phyloP scores from a whole-genome alignment of 2,329 filamentous ascomycete species.

The Emmonsiellopsis sp. region DNA sequence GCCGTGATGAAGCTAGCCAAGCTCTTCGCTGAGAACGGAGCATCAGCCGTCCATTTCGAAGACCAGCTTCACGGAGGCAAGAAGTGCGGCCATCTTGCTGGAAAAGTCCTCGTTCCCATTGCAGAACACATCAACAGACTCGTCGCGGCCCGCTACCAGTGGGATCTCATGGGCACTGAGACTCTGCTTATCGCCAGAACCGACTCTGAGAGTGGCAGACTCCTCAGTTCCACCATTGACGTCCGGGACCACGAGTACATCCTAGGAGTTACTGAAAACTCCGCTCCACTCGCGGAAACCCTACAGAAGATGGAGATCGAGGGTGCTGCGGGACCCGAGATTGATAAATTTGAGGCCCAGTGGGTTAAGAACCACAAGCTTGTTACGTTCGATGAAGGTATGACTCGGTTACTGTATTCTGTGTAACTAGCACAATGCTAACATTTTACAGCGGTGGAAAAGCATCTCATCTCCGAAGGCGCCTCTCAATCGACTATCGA shows the following conservation, averaged over 20 bases:
- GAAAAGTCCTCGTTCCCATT: conserved; percentile 88
- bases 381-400: conserved; percentile 78
- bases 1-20: conserved; percentile 94
- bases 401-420: neutral
- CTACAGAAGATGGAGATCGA: conserved; percentile 80
- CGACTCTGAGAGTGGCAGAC: conserved; percentile 85
- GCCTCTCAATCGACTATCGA: conserved; percentile 56
- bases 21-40: conserved; percentile 93
- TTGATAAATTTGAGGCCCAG: conserved; percentile 73
- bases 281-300: conserved; percentile 75
- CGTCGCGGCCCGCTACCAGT: conserved; percentile 86
- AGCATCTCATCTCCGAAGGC: conserved; percentile 61
- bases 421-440: conserved; percentile 2
- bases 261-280: conserved; percentile 70
- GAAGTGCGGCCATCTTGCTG: conserved; percentile 94
- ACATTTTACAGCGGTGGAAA: conserved; percentile 52
- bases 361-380: conserved; percentile 85
- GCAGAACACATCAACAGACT: conserved; percentile 96
- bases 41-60: conserved; percentile 93
- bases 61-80: conserved; percentile 97
- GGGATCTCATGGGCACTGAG: conserved; percentile 95
- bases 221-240: conserved; percentile 85
- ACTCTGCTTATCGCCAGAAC: conserved; percentile 92
- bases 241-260: conserved; percentile 96
- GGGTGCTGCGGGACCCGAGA: conserved; percentile 68